Evolutionary conservation across 2,329 filamentous ascomycete species (phyloP).

Genomic region (Calonectria crousiana): DNA sequence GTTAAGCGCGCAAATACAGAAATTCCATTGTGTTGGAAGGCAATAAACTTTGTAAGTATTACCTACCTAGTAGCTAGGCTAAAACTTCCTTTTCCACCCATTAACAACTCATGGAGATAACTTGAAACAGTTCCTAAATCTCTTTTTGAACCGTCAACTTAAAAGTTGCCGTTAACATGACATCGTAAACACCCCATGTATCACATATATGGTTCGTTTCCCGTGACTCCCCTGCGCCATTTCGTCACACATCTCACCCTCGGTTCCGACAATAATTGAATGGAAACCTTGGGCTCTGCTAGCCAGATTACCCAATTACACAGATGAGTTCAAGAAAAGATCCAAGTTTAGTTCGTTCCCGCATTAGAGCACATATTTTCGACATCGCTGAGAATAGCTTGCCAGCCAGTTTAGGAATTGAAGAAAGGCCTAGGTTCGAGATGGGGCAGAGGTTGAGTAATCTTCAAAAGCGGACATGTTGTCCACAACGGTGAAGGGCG

Average conservation of each 20-base stretch:
- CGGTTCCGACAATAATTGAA: neutral
- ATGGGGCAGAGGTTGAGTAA: neutral
- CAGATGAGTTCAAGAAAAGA: neutral
- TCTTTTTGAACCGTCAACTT: neutral
- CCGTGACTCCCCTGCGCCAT: neutral
- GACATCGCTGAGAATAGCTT: neutral
- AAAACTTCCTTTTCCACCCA: neutral
- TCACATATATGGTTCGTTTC: neutral
- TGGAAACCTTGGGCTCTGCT: neutral
- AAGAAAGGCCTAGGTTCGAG: neutral
- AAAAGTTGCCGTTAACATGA: neutral
- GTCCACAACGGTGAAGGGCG: neutral
- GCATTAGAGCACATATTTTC: neutral
- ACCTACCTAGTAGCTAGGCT: neutral
- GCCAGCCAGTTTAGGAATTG: neutral
- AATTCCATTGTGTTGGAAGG: neutral
- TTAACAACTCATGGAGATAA: neutral
- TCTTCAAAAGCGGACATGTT: neutral
- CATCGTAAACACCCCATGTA: neutral
- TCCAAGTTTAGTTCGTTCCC: neutral
- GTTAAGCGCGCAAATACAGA: neutral
- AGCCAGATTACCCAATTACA: neutral
- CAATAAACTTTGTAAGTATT: neutral
- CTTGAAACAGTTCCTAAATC: neutral
- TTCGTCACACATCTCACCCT: neutral